These are phyloP conservation scores for Auriculariales sp. DNA, from an alignment of 768 basidiomycete genomes.

Conservation along the genomic window DNA sequence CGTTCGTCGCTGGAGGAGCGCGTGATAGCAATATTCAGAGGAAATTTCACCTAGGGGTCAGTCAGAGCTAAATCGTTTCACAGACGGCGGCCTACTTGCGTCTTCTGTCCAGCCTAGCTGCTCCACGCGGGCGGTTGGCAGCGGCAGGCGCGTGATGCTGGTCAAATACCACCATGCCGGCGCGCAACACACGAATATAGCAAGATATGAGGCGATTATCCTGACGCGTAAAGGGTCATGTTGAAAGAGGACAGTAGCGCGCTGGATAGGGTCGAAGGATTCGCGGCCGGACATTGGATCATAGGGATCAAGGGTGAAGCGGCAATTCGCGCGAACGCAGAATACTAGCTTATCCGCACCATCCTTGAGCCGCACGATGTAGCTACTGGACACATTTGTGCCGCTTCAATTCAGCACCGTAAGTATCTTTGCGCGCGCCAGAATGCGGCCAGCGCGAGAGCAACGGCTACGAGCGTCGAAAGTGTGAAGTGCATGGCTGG, in stretches of 20 bases:
- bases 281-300: neutral
- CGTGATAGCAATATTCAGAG: neutral
- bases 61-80: no score
- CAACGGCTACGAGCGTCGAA: no score
- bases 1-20: neutral
- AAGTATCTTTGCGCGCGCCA: no score
- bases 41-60: neutral
- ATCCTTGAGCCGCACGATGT: no score
- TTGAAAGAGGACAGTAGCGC: conserved; percentile 4
- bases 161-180: conserved; percentile 94
- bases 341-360: no score
- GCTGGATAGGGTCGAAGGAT: neutral
- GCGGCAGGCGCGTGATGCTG: conserved; percentile 66
- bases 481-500: no score
- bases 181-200: conserved; percentile 56
- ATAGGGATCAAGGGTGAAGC: no score
- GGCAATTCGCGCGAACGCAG: no score
- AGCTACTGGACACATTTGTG: no score
- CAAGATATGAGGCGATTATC: conserved; percentile 67
- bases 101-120: conserved; percentile 22
- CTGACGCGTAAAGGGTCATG: conserved; percentile 26
- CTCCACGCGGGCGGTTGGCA: conserved; percentile 49
- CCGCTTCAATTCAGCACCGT: no score
- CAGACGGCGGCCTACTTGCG: neutral
- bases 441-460: no score